phyloP scores from a whole-genome alignment of 2,329 filamentous ascomycete genomes.

The Fusarium decemcellulare region DNA sequence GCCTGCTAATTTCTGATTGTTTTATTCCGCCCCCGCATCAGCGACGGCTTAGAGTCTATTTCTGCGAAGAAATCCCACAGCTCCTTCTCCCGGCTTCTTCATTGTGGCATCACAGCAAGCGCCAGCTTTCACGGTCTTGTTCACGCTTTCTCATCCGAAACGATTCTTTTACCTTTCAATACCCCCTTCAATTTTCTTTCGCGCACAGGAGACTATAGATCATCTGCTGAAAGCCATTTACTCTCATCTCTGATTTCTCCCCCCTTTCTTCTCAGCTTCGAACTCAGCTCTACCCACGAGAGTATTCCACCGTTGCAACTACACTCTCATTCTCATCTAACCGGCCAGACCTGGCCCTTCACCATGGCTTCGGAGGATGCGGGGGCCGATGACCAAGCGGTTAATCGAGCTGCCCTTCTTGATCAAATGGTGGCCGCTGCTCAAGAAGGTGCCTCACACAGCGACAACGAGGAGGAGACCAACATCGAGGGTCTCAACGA shows the following conservation, averaged over 20 bases:
- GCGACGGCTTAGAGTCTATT: background rate
- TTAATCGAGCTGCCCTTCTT: constrained; percentile 46
- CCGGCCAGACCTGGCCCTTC: background rate
- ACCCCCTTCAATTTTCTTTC: background rate
- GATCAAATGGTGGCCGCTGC: constrained; percentile 50
- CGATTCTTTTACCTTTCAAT: background rate
- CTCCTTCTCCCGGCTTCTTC: background rate
- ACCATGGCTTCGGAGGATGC: constrained; percentile 48
- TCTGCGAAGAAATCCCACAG: background rate
- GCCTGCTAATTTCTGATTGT: background rate
- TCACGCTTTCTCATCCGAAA: constrained; percentile 12
- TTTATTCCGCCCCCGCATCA: background rate
- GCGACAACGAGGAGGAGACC: constrained; percentile 19
- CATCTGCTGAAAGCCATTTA: background rate
- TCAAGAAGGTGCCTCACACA: constrained; percentile 41
- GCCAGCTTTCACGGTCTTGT: background rate
- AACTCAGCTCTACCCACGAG: background rate
- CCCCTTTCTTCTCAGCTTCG: background rate
- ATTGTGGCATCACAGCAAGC: constrained; percentile 13
- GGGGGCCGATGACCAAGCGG: constrained; percentile 33
- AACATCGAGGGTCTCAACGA: constrained; percentile 63
- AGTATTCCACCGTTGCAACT: background rate
- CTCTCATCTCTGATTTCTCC: background rate
- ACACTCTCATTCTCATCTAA: background rate
- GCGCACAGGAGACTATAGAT: background rate